These are phyloP conservation scores for Ophiostoma triangulosporum DNA, from an alignment of 2,329 filamentous ascomycete species.

Conservation along the genomic window DNA sequence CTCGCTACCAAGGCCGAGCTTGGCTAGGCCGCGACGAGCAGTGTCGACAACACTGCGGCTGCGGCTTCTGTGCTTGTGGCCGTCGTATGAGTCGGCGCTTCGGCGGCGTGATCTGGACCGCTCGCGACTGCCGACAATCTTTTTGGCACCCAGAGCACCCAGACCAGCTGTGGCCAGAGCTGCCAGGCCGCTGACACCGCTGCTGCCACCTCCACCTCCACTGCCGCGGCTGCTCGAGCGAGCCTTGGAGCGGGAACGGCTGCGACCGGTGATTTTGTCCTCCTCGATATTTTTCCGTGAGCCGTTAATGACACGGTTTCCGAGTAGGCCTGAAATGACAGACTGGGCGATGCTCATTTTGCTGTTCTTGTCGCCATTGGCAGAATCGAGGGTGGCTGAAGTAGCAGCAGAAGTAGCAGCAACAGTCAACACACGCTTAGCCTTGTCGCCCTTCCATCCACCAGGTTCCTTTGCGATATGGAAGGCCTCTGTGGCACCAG, in stretches of 20 bases:
- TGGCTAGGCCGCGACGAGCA: conserved; percentile 47
- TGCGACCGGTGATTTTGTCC: conserved; percentile 46
- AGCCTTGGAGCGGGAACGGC: conserved; percentile 53
- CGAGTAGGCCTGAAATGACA: conserved; percentile 75
- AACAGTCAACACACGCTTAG: conserved; percentile 80
- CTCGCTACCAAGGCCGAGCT: conserved; percentile 43
- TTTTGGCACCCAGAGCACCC: conserved; percentile 48
- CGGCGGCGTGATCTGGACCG: conserved; percentile 42
- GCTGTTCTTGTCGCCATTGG: conserved; percentile 58
- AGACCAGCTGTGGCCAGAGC: conserved; percentile 49
- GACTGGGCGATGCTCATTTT: conserved; percentile 77
- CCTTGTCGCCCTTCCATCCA: conserved; percentile 81
- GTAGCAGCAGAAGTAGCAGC: conserved; percentile 71
- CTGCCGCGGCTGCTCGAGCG: conserved; percentile 27
- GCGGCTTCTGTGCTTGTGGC: conserved; percentile 34
- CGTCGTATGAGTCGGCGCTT: conserved; percentile 33
- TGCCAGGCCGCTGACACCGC: conserved; percentile 40
- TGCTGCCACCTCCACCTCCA: conserved; percentile 24
- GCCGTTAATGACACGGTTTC: conserved; percentile 76
- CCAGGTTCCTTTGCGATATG: conserved; percentile 79
- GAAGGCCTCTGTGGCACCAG: conserved; percentile 86
- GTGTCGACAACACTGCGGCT: conserved; percentile 54
- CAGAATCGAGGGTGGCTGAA: conserved; percentile 74
- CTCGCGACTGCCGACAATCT: conserved; percentile 32
- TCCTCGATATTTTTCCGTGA: conserved; percentile 52